Base-by-base conservation (phyloP, 164 flowering plant genomes). In the Chloranthus sessilifolius region DNA sequence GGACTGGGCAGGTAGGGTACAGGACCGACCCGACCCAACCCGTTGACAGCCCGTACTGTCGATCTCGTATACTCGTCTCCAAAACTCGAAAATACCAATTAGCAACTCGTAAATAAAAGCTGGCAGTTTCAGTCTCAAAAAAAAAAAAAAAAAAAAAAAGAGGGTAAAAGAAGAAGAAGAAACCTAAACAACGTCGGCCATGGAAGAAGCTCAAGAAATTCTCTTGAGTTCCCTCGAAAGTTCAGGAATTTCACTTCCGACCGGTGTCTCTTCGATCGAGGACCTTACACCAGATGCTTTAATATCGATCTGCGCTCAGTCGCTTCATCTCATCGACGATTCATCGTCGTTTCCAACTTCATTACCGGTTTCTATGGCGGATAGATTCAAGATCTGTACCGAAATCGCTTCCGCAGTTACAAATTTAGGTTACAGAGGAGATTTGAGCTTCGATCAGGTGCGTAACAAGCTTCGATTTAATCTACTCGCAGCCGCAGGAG, bases 381-480 rank as follows among this genome's bases (percentile, higher is more conserved):
- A 81, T 11, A 66, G 70, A 34, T 52, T 75, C 70, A 72, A 52
- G 65, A 45, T 75, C 50, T 79, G 88, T 58, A 41, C 83, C n/a
- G 81, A 78, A 3, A 65, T 85, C 46, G 72, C 87, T 4, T 47
- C 66, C 21, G 66, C 74, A 16, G 49, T 83, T 16, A 52, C 69
- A 56, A 45, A 28, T 22, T 48, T 85, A 1, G 96, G 95, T 27
- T 88, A 60, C 56, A 50, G 67, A 48, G 80, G 79, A 22, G 82
- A 85, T 58, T 48, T 83, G 24, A 78, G 74, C 73, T 83, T 78
- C 68, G 73, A 75, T 53, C 75, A 79, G 88, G 95, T 86, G 41
- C n/a, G 5, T 31, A 11, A 2, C 7, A 33, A 12, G 12, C 36
- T 12, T 12, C 7, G 7, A 12, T 33, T 12, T 33, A 7, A 33